A percentile compares a stretch with the other conserved stretches of the same genome.
Evolutionary conservation across 1,284 basidiomycete species (phyloP).

Genomic region (Crocinoboletus sp.): DNA sequence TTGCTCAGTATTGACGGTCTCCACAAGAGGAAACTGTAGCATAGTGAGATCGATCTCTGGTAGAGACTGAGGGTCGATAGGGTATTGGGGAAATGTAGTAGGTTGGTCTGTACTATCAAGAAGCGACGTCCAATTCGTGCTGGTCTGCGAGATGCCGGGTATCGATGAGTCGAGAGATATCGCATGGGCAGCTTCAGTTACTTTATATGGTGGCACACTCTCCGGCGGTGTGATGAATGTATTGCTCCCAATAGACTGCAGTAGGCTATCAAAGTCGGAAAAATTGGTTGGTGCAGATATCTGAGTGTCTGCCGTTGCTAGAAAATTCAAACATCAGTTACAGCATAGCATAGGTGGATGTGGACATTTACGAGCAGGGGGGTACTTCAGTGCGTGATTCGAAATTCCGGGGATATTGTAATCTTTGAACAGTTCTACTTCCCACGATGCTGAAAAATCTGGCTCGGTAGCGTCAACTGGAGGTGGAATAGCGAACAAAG

Average conservation of each 20-base stretch:
- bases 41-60: conserved; percentile 26
- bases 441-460: conserved; percentile 18
- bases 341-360: neutral
- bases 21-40: conserved; percentile 20
- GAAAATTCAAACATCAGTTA: neutral
- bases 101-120: conserved; percentile 10
- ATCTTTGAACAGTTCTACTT: conserved; percentile 27
- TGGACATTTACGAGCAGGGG: conserved; percentile 14
- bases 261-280: conserved; percentile 13
- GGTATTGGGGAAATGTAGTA: conserved; percentile 1
- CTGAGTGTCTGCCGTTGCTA: neutral
- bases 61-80: conserved; percentile 4
- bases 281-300: neutral
- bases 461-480: conserved; percentile 18
- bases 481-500: conserved; percentile 26
- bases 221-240: neutral
- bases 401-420: conserved; percentile 19
- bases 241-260: conserved; percentile 11
- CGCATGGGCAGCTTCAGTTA: neutral
- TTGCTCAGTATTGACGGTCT: neutral
- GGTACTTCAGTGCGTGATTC: neutral
- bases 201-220: neutral
- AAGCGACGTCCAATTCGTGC: conserved; percentile 20
- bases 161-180: neutral
- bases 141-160: conserved; percentile 1